Conservation (phyloP, 306 rosid genomes). For the Myrica gale region DNA sequence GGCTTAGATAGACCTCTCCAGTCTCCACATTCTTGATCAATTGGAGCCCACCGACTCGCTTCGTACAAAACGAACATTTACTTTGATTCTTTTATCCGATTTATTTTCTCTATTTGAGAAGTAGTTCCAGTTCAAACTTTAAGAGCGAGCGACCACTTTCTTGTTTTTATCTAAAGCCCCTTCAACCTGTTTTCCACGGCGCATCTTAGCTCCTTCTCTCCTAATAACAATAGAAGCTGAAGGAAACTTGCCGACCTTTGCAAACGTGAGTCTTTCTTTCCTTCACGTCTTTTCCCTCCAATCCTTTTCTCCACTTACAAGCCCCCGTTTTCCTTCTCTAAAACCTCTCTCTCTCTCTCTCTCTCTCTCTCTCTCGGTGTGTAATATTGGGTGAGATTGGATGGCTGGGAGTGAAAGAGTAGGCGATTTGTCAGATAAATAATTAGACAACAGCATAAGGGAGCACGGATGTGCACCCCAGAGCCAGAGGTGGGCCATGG, state of each 20-base stretch:
- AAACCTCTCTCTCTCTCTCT: background rate
- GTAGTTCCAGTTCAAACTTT: no score
- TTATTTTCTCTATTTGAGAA: no score
- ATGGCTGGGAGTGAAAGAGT: background rate
- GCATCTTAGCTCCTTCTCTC: background rate
- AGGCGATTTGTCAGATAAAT: background rate
- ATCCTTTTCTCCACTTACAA: background rate
- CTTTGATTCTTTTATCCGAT: no score
- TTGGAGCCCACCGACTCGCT: no score
- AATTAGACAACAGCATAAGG: background rate
- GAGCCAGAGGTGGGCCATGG: slow-evolving; percentile 41
- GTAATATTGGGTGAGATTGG: background rate
- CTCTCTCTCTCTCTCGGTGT: background rate
- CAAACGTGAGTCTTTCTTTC: background rate
- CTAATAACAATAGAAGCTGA: no score
- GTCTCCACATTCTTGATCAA: no score
- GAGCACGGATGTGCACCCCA: slow-evolving; percentile 31
- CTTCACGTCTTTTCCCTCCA: background rate
- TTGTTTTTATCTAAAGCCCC: no score
- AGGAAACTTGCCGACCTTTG: background rate
- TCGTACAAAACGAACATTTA: no score
- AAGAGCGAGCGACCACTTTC: no score
- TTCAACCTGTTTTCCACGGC: background rate
- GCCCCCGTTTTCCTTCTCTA: background rate
- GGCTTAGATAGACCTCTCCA: no score